Evolutionary conservation across 108 stramenopile species (phyloP), one percentile per base, ranked within the genome.

Genomic region (Pseudonitzschia pungens): DNA sequence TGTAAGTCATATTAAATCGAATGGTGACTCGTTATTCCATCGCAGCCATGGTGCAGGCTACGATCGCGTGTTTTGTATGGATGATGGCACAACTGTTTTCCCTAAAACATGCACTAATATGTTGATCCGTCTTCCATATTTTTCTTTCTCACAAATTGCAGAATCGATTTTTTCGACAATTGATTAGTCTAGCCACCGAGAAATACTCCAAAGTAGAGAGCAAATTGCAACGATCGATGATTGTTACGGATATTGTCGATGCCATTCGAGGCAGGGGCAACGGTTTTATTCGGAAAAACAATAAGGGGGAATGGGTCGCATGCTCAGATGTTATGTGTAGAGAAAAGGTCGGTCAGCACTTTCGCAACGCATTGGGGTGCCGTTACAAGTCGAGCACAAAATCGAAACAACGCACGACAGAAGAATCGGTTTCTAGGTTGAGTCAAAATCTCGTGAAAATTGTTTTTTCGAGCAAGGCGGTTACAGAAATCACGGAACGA

Each of bases 111-210:
- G 12, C 54, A 1, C 54, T 55, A 10, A 55, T 22, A 26, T 48
- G n/a, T n/a, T n/a, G 9, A 18, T 14, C 10, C 1, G 24, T 7
- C 24, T 11, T 55, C 20, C 54, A 8, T 55, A 2, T 55, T 3
- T 24, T 24, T 4, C 22, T 55, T 21, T 55, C 12, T 24, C 26
- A 24, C 21, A 10, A 55, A 21, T 24, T 26, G 10, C 24, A 55
- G 54, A 77, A 77, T 58, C 48, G 65, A 21, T 42, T 64, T 18
- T 77, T 71, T 40, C 62, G 77, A 66, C 48, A 71, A 48, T 65
- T 50, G 36, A 71, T 77, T 43, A 52, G 43, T 2, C 71, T 56
- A 21, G 64, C 71, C 43, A 26, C 71, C 26, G 41, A 55, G 6
- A 55, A 42, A 20, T 77, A 77, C 36, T 22, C 44, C 32, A 65